Percentiles rank a stretch among this genome's conserved stretches.
These are phyloP conservation scores for Ceratocystiopsis sp. DNA, from an alignment of 2,329 filamentous ascomycete genomes.

Conservation along the genomic window DNA sequence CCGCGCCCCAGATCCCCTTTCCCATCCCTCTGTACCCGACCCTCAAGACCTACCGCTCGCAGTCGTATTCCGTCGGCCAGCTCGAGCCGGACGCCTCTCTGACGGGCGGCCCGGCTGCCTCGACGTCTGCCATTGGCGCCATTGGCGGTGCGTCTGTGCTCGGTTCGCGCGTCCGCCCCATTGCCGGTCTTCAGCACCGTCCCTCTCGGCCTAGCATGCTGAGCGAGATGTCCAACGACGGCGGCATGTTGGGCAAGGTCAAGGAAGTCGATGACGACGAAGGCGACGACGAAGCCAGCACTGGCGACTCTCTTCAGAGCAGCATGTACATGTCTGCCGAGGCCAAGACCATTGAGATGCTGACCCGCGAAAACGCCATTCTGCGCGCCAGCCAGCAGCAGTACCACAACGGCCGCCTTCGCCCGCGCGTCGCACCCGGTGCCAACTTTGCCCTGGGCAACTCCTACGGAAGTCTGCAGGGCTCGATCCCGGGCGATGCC, in stretches of 20 bases:
- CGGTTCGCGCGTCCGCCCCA: constrained; percentile 30
- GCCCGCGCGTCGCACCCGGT: constrained; percentile 40
- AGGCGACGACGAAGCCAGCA: constrained; percentile 34
- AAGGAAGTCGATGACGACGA: constrained; percentile 55
- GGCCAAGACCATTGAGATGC: constrained; percentile 45
- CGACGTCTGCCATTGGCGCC: constrained; percentile 16
- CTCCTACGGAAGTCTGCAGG: constrained; percentile 37
- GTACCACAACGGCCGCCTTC: constrained; percentile 35
- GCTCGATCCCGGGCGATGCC: constrained; percentile 39
- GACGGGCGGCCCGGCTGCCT: background rate
- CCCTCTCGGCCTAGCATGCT: constrained; percentile 65
- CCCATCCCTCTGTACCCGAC: constrained; percentile 78
- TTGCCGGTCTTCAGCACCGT: constrained; percentile 59
- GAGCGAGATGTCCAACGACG: constrained; percentile 52
- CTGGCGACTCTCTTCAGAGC: constrained; percentile 36
- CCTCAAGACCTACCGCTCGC: constrained; percentile 82
- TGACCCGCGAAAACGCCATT: constrained; percentile 45
- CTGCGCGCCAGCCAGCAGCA: constrained; percentile 33
- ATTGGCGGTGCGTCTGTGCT: constrained; percentile 31
- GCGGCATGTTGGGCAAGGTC: constrained; percentile 46
- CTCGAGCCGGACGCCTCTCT: constrained; percentile 47
- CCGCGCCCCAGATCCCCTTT: constrained; percentile 59
- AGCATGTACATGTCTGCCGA: constrained; percentile 34
- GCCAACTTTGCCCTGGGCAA: constrained; percentile 36
- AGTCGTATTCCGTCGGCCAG: constrained; percentile 92